Conservation (phyloP, 306 rosid species). For the Dryas drummondii region DNA sequence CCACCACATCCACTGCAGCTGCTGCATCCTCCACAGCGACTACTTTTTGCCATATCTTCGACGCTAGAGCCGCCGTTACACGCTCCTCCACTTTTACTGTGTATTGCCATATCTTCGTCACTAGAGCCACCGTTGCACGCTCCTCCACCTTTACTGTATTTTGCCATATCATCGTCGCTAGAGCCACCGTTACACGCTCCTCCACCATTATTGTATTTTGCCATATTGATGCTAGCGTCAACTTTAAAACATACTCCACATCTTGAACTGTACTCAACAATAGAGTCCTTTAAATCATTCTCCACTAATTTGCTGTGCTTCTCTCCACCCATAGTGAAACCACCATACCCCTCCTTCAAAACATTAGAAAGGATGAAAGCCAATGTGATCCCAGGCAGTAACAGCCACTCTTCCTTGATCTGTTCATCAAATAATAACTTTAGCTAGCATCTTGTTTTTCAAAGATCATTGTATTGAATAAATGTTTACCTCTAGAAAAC, state of each 20-base stretch:
- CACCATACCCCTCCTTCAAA: background rate
- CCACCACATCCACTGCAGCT: background rate
- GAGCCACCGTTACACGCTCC: no score
- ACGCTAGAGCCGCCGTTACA: background rate
- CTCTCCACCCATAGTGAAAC: slow-evolving; percentile 6
- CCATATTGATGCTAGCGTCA: no score
- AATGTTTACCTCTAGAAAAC: slow-evolving; percentile 32
- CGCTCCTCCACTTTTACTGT: background rate
- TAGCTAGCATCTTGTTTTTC: background rate
- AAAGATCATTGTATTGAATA: background rate
- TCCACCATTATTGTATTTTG: no score
- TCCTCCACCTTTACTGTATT: background rate
- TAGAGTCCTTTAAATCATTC: no score
- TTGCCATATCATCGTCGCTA: no score
- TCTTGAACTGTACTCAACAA: no score
- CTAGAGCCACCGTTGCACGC: background rate
- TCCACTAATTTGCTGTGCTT: background rate
- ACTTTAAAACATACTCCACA: no score
- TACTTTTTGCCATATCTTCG: background rate
- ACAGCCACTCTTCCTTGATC: slow-evolving; percentile 48
- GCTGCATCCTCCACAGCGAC: background rate
- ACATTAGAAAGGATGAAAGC: slow-evolving; percentile 34
- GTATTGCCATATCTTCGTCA: background rate
- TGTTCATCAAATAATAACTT: slow-evolving; percentile 20
- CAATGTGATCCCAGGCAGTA: slow-evolving; percentile 36